These are phyloP conservation scores for Aspergillus niger DNA, from an alignment of 2,329 filamentous ascomycete genomes.

Conservation along the genomic window DNA sequence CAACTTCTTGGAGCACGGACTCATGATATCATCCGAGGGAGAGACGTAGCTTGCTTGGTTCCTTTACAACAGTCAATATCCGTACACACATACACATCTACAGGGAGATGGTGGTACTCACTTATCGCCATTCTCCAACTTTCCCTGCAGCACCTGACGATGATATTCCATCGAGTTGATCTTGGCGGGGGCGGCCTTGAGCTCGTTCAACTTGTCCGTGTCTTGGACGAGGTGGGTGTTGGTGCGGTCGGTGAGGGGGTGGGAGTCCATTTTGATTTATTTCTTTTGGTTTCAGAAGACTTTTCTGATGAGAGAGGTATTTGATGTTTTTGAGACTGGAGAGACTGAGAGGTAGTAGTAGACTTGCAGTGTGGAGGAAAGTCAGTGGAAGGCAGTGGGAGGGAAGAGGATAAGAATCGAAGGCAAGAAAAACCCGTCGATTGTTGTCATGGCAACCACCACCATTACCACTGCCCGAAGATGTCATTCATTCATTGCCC, in stretches of 20 bases:
- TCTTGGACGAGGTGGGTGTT: conserved; percentile 42
- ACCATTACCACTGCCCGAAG: conserved; percentile 31
- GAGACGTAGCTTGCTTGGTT: conserved; percentile 47
- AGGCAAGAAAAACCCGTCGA: conserved; percentile 33
- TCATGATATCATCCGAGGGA: conserved; percentile 53
- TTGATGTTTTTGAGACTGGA: neutral
- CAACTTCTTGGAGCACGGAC: conserved; percentile 53
- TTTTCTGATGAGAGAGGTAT: neutral
- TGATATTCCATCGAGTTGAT: conserved; percentile 47
- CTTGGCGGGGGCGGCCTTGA: conserved; percentile 35
- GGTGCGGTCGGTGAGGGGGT: conserved; percentile 44
- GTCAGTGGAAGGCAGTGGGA: conserved; percentile 12
- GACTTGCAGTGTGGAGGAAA: conserved; percentile 5
- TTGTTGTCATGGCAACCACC: conserved; percentile 45
- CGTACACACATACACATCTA: neutral
- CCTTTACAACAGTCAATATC: conserved; percentile 19
- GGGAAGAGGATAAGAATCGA: conserved; percentile 29
- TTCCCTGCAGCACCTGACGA: conserved; percentile 45
- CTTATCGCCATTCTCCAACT: conserved; percentile 43
- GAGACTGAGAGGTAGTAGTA: no score
- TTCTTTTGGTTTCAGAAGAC: neutral
- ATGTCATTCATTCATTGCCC: conserved; percentile 9
- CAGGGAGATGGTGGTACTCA: conserved; percentile 24
- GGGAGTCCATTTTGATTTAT: conserved; percentile 35
- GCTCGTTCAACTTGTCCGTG: conserved; percentile 29